phyloP scores from a whole-genome alignment of 2,329 filamentous ascomycete genomes.

The Venturia effusa region DNA sequence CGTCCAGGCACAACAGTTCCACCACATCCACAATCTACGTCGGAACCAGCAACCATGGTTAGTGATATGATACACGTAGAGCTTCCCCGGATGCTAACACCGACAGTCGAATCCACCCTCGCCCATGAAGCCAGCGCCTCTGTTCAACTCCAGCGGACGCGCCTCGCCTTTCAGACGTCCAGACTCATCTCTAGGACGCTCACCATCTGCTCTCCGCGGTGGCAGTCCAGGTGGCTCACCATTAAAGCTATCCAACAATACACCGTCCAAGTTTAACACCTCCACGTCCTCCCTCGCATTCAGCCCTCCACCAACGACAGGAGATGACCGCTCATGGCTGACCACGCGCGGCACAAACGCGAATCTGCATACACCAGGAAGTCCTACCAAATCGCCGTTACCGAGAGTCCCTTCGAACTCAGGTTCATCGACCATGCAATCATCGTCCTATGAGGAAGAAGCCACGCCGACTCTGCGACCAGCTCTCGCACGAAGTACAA shows the following conservation, averaged over 20 bases:
- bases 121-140: conserved; percentile 26
- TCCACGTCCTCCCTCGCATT: background rate
- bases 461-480: background rate
- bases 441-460: background rate
- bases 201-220: conserved; percentile 27
- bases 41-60: background rate
- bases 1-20: background rate
- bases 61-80: background rate
- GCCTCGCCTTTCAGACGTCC: conserved; percentile 34
- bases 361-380: background rate
- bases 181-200: conserved; percentile 27
- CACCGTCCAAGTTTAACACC: conserved; percentile 13
- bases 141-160: conserved; percentile 34
- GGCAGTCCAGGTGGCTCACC: conserved; percentile 12
- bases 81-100: background rate
- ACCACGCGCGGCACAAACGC: background rate
- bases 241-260: conserved; percentile 11
- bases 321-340: conserved; percentile 10
- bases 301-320: background rate
- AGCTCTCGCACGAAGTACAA: background rate
- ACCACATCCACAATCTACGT: conserved; percentile 2
- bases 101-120: conserved; percentile 19
- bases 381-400: conserved; percentile 12
- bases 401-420: background rate
- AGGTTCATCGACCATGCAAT: background rate